phyloP scores from a whole-genome alignment of 768 basidiomycete species.

The Phaeolepiota aurea region DNA sequence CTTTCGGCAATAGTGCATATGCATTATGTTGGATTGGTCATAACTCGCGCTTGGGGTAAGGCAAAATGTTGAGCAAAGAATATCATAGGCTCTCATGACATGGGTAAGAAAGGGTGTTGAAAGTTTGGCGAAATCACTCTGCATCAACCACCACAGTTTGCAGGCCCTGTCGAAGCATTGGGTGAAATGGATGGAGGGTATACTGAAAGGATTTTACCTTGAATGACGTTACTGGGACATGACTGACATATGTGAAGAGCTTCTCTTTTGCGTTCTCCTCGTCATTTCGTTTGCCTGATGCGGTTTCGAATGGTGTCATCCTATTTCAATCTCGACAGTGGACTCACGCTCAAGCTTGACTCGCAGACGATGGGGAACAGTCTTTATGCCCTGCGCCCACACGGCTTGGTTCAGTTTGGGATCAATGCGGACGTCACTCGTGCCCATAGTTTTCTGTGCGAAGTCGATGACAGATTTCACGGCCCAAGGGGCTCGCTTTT shows the following conservation, averaged over 20 bases:
- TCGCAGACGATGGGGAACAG: constrained; percentile 84
- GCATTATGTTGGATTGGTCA: too few relatives aligned
- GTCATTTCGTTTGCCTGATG: constrained; percentile 97
- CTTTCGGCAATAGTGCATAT: too few relatives aligned
- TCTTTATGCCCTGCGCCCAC: constrained; percentile 92
- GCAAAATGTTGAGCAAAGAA: too few relatives aligned
- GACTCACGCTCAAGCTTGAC: constrained; percentile 84
- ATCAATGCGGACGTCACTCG: constrained; percentile 87
- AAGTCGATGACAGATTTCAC: constrained; percentile 92
- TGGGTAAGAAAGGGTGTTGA: too few relatives aligned
- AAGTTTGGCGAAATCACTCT: too few relatives aligned
- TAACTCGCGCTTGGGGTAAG: too few relatives aligned
- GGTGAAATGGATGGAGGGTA: constrained; percentile 1
- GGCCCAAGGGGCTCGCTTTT: constrained; percentile 95
- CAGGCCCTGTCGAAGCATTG: constrained; percentile 49
- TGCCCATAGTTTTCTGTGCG: constrained; percentile 93
- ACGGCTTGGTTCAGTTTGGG: constrained; percentile 95
- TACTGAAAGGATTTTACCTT: constrained; percentile 43
- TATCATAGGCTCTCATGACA: too few relatives aligned
- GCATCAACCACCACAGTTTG: constrained; percentile 78
- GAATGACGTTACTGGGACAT: constrained; percentile 73
- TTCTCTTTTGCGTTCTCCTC: constrained; percentile 99
- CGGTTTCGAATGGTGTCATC: too few relatives aligned
- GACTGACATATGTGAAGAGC: constrained; percentile 85
- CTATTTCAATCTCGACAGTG: neutral